Base-by-base conservation (phyloP, 2,329 filamentous ascomycete species). In the Colletotrichum simmondsii region DNA sequence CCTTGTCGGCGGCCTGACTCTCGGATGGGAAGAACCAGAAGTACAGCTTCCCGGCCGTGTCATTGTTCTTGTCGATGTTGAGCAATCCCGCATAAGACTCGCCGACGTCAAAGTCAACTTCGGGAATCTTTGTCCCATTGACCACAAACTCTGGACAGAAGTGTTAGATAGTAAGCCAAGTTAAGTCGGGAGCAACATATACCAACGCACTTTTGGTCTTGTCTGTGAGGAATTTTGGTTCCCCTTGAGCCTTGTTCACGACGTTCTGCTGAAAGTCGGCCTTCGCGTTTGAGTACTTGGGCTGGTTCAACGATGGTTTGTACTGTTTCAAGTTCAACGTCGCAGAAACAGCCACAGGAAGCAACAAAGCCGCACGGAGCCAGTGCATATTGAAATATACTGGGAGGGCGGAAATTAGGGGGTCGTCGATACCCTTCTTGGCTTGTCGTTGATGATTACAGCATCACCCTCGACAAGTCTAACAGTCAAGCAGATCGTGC, bases 11-110 rank as follows among this genome's bases (percentile, higher is more conserved):
- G 6, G 83, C 78, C 2, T 83, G 78, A 46, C 89, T 88, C 0
- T 83, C 84, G 0, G 89, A 88, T 0, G 91, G 91, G 70, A 92
- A 92, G 83, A 92, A 92, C 90, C 90, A 93, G 77, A 92, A 93
- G 80, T 88, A 93, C 1, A 93, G 79, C 74, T 91, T 81, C 78
- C 90, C 90, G 49, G 87, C 78, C 0, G 83, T 79, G 19, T 84
- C 78, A 49, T 73, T 73, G 16, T 83, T 81, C 24, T 22, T 30
- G 2, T 86, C 87, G 65, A 93, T 89, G 6, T 91, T 90, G 32
- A 93, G 79, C 22, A 89, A 79, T 22, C 91, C 91, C n/a, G 91
- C 88, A 75, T 92, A 92, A 0, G 88, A 90, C 80, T 93, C 90
- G 66, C 89, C 88, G 54, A 94, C 83, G 74, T 95, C 92, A 73